phyloP scores from a whole-genome alignment of 1,284 basidiomycete species.

The Naganishia albida region DNA sequence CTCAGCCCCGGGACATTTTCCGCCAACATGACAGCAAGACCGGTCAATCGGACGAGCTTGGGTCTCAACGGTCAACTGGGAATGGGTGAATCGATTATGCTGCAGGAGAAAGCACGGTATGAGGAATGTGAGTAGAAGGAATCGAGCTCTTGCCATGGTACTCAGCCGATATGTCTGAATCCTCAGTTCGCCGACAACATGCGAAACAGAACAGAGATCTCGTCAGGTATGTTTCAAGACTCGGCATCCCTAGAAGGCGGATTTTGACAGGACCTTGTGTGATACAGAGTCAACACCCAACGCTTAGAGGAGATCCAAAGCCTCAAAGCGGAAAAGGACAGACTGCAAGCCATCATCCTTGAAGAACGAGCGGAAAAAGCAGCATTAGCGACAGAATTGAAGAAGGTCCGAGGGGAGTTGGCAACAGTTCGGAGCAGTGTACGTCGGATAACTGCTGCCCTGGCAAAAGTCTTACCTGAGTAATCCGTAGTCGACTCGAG shows the following conservation, averaged over 20 bases:
- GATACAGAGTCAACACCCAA: constrained; percentile 41
- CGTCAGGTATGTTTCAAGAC: constrained; percentile 37
- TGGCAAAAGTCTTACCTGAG: neutral
- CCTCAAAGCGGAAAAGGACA: constrained; percentile 40
- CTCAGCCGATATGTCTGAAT: neutral
- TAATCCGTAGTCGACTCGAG: constrained; percentile 32
- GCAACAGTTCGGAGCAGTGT: constrained; percentile 33
- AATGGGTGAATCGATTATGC: constrained; percentile 16
- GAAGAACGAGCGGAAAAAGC: constrained; percentile 39
- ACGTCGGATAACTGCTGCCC: constrained; percentile 13
- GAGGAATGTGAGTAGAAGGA: constrained; percentile 17
- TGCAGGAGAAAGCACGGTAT: constrained; percentile 25
- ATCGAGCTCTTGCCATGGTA: neutral
- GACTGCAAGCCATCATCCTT: constrained; percentile 39
- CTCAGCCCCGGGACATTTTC: neutral
- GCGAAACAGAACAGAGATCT: constrained; percentile 48
- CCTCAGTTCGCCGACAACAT: constrained; percentile 42
- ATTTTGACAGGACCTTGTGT: neutral
- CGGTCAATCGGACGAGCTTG: constrained; percentile 11
- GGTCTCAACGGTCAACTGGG: constrained; percentile 16
- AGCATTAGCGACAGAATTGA: constrained; percentile 34
- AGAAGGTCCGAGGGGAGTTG: constrained; percentile 36
- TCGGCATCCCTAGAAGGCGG: neutral
- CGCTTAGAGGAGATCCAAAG: constrained; percentile 38
- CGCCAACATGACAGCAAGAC: constrained; percentile 23